Conservation (phyloP, 306 rosid species). For the Malus fusca region DNA sequence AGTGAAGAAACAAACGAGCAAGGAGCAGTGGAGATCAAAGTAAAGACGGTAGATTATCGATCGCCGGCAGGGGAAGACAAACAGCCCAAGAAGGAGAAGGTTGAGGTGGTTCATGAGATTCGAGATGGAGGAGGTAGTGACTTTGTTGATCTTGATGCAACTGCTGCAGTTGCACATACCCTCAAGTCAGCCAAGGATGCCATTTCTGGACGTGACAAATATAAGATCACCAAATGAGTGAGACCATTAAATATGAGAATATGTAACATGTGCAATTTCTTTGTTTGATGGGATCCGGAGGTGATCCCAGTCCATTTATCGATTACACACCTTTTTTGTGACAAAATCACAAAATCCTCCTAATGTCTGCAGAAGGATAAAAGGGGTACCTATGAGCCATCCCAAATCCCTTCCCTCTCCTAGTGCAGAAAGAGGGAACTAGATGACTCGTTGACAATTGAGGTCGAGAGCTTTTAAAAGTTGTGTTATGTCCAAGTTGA, state of each 20-base stretch:
- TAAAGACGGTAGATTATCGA: slow-evolving; percentile 21
- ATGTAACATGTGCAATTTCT: too few species aligned
- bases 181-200: background rate
- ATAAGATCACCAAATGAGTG: background rate
- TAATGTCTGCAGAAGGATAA: background rate
- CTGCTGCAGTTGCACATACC: background rate
- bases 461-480: background rate
- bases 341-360: too few species aligned
- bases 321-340: too few species aligned
- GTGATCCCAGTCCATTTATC: too few species aligned
- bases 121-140: slow-evolving; percentile 6
- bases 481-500: background rate
- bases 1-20: slow-evolving; percentile 18
- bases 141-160: background rate
- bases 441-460: too few species aligned
- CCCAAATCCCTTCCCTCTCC: background rate
- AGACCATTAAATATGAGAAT: background rate
- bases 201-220: too few species aligned
- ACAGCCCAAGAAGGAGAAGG: slow-evolving; percentile 10
- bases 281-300: too few species aligned
- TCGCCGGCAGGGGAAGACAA: slow-evolving; percentile 17
- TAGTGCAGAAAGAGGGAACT: background rate
- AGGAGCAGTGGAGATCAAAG: slow-evolving; percentile 19
- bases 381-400: background rate
- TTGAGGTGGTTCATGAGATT: slow-evolving; percentile 25